phyloP scores from a whole-genome alignment of 345 rosid genomes.

The Lepidium didymum region DNA sequence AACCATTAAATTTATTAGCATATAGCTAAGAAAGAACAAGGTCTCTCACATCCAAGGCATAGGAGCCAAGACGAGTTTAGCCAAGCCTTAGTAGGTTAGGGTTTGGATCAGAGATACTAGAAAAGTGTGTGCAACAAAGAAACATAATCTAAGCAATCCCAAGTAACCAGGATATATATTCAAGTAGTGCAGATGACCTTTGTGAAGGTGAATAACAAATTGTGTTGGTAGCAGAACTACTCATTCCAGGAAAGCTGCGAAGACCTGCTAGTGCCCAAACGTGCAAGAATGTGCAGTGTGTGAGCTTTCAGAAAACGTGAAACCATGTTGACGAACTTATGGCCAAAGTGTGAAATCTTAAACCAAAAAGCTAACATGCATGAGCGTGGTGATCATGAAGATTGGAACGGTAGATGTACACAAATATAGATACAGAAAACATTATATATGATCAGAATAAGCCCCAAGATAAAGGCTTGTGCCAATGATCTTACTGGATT shows the following conservation, averaged over 20 bases:
- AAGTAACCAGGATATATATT: conserved; percentile 43
- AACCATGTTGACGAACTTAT: conserved; percentile 39
- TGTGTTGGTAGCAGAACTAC: conserved; percentile 81
- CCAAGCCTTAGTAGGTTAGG: conserved; percentile 25
- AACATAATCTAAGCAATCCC: conserved; percentile 29
- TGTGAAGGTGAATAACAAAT: conserved; percentile 91
- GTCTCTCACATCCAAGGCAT: conserved; percentile 23
- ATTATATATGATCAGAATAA: conserved; percentile 3
- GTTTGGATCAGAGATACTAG: background rate
- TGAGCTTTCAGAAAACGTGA: conserved; percentile 62
- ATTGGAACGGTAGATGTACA: background rate
- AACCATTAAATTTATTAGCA: background rate
- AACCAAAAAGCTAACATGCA: conserved; percentile 20
- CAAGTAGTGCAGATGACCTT: conserved; percentile 92
- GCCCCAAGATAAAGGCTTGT: conserved; percentile 3
- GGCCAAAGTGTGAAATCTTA: conserved; percentile 30
- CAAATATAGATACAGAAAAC: background rate
- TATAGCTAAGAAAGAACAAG: conserved; percentile 11
- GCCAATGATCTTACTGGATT: conserved; percentile 46
- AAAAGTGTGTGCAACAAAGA: conserved; percentile 34
- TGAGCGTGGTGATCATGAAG: background rate
- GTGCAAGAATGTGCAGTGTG: conserved; percentile 93
- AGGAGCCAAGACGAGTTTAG: conserved; percentile 31
- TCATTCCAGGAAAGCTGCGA: conserved; percentile 92
- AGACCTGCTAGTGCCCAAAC: conserved; percentile 95